Evolutionary conservation across 768 basidiomycete species (phyloP).

Genomic region (Dacryopinax primogenitus): DNA sequence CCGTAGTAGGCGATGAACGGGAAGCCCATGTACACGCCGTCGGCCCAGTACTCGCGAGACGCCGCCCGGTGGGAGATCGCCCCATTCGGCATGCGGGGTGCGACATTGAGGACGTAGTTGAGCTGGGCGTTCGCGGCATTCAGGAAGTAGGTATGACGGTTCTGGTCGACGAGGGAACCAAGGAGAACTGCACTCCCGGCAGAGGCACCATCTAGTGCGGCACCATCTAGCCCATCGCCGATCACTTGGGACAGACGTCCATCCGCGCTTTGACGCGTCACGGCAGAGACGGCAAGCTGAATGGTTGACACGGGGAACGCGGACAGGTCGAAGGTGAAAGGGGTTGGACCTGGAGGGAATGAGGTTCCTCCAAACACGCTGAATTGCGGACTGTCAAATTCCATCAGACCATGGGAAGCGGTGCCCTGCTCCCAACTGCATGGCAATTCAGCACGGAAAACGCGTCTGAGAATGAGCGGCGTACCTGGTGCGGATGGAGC

Average conservation of each 20-base stretch:
- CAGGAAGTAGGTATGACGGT: slow-evolving; percentile 17
- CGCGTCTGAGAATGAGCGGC: not conserved
- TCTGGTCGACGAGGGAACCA: slow-evolving; percentile 16
- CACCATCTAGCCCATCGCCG: slow-evolving; percentile 22
- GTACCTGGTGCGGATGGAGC: slow-evolving; percentile 11
- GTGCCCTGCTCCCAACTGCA: slow-evolving; percentile 27
- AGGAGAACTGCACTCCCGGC: slow-evolving; percentile 22
- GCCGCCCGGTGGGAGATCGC: slow-evolving; percentile 33
- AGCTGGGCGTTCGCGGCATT: slow-evolving; percentile 20
- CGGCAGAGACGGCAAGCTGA: slow-evolving; percentile 23
- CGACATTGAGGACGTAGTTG: slow-evolving; percentile 22
- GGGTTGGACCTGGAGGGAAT: not conserved
- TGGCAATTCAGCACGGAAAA: not conserved
- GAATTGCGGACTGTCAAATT: slow-evolving; percentile 23
- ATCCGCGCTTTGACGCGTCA: slow-evolving; percentile 22
- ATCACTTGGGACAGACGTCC: slow-evolving; percentile 24
- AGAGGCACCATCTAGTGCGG: slow-evolving; percentile 25
- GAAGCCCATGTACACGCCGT: slow-evolving; percentile 34
- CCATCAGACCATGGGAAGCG: slow-evolving; percentile 21
- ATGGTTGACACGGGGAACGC: slow-evolving; percentile 19
- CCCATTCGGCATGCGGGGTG: slow-evolving; percentile 27
- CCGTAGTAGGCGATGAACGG: slow-evolving; percentile 36
- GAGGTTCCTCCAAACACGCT: slow-evolving; percentile 8
- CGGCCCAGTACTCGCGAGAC: slow-evolving; percentile 29
- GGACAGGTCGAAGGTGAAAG: slow-evolving; percentile 7